A percentile compares a stretch with the other conserved stretches of the same genome.
phyloP scores from a whole-genome alignment of 78 protist genomes.

The Dictyostelium capitatum region DNA sequence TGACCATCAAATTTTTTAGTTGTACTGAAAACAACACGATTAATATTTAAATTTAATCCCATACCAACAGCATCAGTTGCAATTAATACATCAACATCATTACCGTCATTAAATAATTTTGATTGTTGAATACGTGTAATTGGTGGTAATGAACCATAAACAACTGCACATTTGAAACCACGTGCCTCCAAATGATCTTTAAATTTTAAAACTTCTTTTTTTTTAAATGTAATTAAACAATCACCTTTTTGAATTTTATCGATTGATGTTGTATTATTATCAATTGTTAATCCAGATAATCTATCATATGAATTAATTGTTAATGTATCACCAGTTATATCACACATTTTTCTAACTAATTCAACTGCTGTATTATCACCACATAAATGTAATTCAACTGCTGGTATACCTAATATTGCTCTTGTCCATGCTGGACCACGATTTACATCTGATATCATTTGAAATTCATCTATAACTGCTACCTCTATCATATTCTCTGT shows the following conservation, averaged over 20 bases:
- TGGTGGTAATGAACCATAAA: conserved; percentile 90
- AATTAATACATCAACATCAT: conserved; percentile 77
- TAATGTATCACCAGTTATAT: conserved; percentile 77
- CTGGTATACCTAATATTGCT: conserved; percentile 91
- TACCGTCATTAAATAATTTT: conserved; percentile 59
- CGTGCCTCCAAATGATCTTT: not conserved
- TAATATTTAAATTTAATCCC: conserved; percentile 92
- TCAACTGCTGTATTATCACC: conserved; percentile 87
- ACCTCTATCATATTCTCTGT: conserved; percentile 59
- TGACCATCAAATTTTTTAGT: conserved; percentile 87
- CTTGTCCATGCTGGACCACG: conserved; percentile 96
- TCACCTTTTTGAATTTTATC: conserved; percentile 79
- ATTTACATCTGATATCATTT: conserved; percentile 75
- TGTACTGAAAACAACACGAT: conserved; percentile 75
- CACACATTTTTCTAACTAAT: conserved; percentile 65
- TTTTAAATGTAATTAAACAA: conserved; percentile 84
- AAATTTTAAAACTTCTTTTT: conserved; percentile 51
- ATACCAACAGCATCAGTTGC: conserved; percentile 94
- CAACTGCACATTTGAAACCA: conserved; percentile 58
- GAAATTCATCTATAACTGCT: conserved; percentile 95
- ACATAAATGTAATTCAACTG: conserved; percentile 90
- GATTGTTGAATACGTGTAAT: conserved; percentile 78
- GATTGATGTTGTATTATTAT: not conserved
- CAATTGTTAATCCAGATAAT: conserved; percentile 32
- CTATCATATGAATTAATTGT: conserved; percentile 71